These are phyloP conservation scores for Plasmodium yoelii DNA, from an alignment of 169 alveolate species.

Conservation along the genomic window DNA sequence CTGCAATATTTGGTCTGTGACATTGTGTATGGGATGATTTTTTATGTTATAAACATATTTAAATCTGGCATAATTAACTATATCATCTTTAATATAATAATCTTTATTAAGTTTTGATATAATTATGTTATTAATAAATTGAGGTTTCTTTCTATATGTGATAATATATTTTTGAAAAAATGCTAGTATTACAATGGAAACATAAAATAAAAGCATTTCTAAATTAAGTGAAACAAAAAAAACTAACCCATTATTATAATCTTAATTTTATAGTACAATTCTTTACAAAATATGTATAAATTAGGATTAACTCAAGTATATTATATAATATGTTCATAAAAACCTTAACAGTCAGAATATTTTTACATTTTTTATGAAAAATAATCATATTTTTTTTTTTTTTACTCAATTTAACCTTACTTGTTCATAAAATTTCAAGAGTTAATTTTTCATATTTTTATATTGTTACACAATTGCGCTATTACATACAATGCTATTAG, in stretches of 20 bases:
- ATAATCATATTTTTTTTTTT: conserved; percentile 7
- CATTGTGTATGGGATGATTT: conserved; percentile 61
- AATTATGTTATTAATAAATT: conserved; percentile 15
- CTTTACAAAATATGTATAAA: background rate
- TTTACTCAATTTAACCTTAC: conserved; percentile 13
- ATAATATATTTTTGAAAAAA: background rate
- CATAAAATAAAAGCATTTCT: conserved; percentile 23
- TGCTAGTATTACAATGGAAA: background rate
- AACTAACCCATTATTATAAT: background rate
- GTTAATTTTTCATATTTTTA: background rate
- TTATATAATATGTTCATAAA: background rate
- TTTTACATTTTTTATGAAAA: conserved; percentile 8
- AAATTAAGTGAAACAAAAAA: conserved; percentile 1
- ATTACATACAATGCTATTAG: background rate
- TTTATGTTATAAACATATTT: conserved; percentile 72
- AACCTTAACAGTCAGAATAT: conserved; percentile 17
- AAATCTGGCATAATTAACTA: conserved; percentile 65
- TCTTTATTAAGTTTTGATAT: conserved; percentile 52
- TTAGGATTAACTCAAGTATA: no score
- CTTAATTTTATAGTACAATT: conserved; percentile 13
- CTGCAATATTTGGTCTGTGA: conserved; percentile 27
- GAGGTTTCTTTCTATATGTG: conserved; percentile 9
- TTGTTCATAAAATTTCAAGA: conserved; percentile 13
- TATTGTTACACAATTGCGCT: background rate
- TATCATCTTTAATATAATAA: conserved; percentile 56